A percentile compares a stretch with the other conserved stretches of the same genome.
These are phyloP conservation scores for Boechera retrofracta DNA, from an alignment of 345 rosid species.

Conservation along the genomic window DNA sequence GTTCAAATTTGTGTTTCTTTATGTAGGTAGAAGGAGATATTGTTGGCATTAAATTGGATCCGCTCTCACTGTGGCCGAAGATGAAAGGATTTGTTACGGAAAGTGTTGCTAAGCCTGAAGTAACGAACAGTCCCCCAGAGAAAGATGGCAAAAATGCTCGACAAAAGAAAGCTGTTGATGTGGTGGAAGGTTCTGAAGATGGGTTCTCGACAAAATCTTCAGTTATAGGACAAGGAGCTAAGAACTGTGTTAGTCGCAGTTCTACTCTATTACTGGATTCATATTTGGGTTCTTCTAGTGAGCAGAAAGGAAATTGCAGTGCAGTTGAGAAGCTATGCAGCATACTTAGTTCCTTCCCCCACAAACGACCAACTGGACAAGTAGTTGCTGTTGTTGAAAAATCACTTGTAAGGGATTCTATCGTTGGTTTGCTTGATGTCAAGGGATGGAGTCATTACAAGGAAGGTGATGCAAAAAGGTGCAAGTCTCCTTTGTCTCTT, in stretches of 20 bases:
- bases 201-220: conserved; percentile 10
- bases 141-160: conserved; percentile 43
- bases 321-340: conserved; percentile 59
- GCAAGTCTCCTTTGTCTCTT: conserved; percentile 41
- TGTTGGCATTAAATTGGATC: conserved; percentile 74
- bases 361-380: conserved; percentile 83
- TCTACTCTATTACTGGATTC: conserved; percentile 10
- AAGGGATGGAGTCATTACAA: conserved; percentile 60
- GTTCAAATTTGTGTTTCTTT: conserved; percentile 30
- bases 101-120: conserved; percentile 47
- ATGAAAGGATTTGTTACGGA: conserved; percentile 72
- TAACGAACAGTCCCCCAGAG: conserved; percentile 40
- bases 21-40: conserved; percentile 80
- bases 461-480: conserved; percentile 53
- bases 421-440: conserved; percentile 79
- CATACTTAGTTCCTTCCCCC: conserved; percentile 58
- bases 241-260: conserved; percentile 23
- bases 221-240: conserved; percentile 37
- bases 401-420: conserved; percentile 64
- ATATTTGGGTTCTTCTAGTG: conserved; percentile 34
- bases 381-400: conserved; percentile 73
- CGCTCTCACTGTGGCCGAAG: conserved; percentile 67
- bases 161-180: conserved; percentile 16
- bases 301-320: conserved; percentile 49
- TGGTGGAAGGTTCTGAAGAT: conserved; percentile 35